Evolutionary conservation across 305 asterid genomes (phyloP).

Genomic region (Fraxinus sp.): DNA sequence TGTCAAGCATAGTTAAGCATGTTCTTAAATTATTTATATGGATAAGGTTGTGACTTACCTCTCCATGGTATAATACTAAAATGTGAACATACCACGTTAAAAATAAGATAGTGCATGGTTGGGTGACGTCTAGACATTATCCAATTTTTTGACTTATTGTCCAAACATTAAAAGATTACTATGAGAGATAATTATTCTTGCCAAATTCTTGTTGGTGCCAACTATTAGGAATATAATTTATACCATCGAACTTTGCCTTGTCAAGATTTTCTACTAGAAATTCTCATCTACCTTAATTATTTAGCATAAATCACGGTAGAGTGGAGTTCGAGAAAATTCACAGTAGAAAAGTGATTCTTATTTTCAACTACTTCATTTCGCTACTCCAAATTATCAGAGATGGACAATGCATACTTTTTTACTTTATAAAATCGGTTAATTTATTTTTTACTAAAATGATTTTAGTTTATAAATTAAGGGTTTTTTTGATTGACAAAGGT

Average conservation of each 20-base stretch:
- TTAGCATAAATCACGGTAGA: neutral
- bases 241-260: neutral
- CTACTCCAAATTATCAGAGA: neutral
- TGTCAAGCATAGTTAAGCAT: neutral
- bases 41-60: neutral
- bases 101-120: neutral
- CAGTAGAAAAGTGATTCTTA: neutral
- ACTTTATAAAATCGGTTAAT: neutral
- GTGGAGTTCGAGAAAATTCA: neutral
- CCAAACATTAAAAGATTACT: neutral
- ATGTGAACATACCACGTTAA: neutral
- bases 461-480: too few relatives aligned
- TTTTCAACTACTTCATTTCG: too few relatives aligned
- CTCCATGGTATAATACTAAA: neutral
- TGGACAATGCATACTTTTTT: neutral
- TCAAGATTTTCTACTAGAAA: neutral
- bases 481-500: too few relatives aligned
- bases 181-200: neutral
- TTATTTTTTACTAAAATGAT: too few relatives aligned
- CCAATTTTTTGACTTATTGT: neutral
- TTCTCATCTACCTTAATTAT: neutral
- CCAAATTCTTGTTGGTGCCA: neutral
- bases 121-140: neutral
- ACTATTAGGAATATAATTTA: neutral
- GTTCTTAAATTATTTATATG: neutral